Evolutionary conservation across 768 basidiomycete genomes (phyloP).

Genomic region (Ramaria rubella): DNA sequence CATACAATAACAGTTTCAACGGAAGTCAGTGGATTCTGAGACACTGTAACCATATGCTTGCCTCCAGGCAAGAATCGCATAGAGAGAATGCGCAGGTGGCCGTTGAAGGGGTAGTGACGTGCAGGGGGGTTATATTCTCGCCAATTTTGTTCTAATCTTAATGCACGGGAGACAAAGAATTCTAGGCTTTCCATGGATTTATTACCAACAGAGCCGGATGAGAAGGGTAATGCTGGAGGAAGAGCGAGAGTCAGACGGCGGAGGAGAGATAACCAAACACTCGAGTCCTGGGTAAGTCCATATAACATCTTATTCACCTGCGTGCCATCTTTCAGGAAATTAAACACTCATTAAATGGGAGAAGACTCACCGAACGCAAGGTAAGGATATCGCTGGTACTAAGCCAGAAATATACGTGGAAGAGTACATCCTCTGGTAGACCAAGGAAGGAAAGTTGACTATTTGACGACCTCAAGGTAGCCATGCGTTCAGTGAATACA

Average conservation of each 20-base stretch:
- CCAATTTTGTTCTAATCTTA: constrained; percentile 8
- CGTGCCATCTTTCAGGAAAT: neutral
- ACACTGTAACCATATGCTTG: constrained; percentile 8
- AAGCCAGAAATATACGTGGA: constrained; percentile 6
- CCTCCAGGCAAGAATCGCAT: constrained; percentile 7
- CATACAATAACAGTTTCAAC: constrained; percentile 2
- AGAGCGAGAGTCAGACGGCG: constrained; percentile 5
- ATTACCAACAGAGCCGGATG: neutral
- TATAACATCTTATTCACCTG: constrained; percentile 1
- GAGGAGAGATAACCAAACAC: constrained; percentile 8
- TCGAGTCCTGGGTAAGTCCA: neutral
- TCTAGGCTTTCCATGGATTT: neutral
- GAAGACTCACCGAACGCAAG: constrained; percentile 6
- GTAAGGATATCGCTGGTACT: constrained; percentile 3
- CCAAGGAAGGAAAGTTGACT: neutral
- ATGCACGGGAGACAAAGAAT: neutral
- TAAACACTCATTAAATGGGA: neutral
- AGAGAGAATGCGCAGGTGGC: neutral
- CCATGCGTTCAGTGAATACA: neutral
- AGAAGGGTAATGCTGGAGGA: neutral
- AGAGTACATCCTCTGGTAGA: constrained; percentile 3
- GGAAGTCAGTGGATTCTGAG: neutral
- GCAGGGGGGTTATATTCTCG: constrained; percentile 5
- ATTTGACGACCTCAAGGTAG: neutral
- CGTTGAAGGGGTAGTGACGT: constrained; percentile 2